phyloP scores from a whole-genome alignment of 805 yeast species.

The Phaffomyces antillensis region DNA sequence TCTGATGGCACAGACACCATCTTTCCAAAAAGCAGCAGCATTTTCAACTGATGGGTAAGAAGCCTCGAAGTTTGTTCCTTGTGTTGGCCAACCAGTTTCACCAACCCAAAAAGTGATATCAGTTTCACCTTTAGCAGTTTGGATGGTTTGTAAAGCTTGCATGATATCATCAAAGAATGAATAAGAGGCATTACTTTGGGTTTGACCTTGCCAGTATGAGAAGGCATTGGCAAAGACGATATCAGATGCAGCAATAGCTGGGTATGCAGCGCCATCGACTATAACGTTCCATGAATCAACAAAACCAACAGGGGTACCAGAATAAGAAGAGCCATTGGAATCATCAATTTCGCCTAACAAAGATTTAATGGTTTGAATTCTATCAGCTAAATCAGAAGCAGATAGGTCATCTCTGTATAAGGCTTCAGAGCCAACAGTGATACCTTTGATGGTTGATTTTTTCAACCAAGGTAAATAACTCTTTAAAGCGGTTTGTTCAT shows the following conservation, averaged over 20 bases:
- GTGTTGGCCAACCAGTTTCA: slow-evolving; percentile 96
- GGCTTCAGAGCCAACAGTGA: slow-evolving; percentile 94
- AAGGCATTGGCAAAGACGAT: slow-evolving; percentile 89
- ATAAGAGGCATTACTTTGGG: slow-evolving; percentile 72
- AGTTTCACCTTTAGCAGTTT: slow-evolving; percentile 78
- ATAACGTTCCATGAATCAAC: slow-evolving; percentile 94
- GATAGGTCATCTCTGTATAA: slow-evolving; percentile 84
- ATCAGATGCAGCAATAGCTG: slow-evolving; percentile 78
- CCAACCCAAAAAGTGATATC: slow-evolving; percentile 92
- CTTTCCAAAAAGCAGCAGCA: slow-evolving; percentile 78
- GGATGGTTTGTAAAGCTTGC: slow-evolving; percentile 91
- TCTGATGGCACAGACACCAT: slow-evolving; percentile 88
- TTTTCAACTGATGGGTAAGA: slow-evolving; percentile 65
- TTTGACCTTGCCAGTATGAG: slow-evolving; percentile 98
- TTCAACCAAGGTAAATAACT: slow-evolving; percentile 68
- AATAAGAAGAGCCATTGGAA: slow-evolving; percentile 73
- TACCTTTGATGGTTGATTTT: slow-evolving; percentile 58
- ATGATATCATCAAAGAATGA: slow-evolving; percentile 95
- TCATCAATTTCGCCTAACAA: slow-evolving; percentile 59
- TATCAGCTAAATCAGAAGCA: slow-evolving; percentile 62
- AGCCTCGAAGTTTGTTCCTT: slow-evolving; percentile 63
- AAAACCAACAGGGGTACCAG: slow-evolving; percentile 73
- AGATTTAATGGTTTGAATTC: slow-evolving; percentile 55
- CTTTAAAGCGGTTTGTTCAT: slow-evolving; percentile 67
- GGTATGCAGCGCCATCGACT: slow-evolving; percentile 67